Conservation (phyloP, 2,329 filamentous ascomycete genomes). For the Myriosclerotinia duriaeana region DNA sequence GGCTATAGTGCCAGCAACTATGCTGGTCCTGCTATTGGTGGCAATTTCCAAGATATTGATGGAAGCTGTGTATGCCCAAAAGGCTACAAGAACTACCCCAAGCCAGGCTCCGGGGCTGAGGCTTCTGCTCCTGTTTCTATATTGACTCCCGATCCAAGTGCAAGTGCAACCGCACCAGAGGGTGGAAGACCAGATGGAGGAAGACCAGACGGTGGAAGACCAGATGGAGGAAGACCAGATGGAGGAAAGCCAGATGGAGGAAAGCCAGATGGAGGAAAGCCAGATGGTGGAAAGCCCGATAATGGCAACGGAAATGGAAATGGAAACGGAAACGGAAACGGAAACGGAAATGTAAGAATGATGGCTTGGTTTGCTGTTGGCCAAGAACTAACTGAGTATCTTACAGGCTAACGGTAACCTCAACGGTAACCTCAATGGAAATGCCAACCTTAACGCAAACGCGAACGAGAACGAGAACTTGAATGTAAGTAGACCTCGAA, state of each 20-base stretch:
- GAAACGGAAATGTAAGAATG: neutral
- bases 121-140: neutral
- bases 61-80: constrained; percentile 9
- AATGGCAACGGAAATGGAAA: neutral
- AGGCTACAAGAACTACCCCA: constrained; percentile 1
- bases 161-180: too few relatives aligned
- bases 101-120: neutral
- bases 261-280: neutral
- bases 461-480: neutral
- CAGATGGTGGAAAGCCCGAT: neutral
- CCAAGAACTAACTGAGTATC: neutral
- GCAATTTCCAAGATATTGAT: constrained; percentile 6
- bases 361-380: neutral
- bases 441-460: neutral
- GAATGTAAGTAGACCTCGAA: neutral
- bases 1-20: neutral
- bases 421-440: neutral
- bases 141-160: too few relatives aligned
- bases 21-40: constrained; percentile 1
- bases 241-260: neutral
- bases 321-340: neutral
- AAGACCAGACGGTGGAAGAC: too few relatives aligned
- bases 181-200: neutral
- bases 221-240: too few relatives aligned
- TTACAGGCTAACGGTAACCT: neutral